Percentiles rank a stretch among this genome's conserved stretches.
Conservation (phyloP, 2,329 filamentous ascomycete species). For the Neonectria punicea region DNA sequence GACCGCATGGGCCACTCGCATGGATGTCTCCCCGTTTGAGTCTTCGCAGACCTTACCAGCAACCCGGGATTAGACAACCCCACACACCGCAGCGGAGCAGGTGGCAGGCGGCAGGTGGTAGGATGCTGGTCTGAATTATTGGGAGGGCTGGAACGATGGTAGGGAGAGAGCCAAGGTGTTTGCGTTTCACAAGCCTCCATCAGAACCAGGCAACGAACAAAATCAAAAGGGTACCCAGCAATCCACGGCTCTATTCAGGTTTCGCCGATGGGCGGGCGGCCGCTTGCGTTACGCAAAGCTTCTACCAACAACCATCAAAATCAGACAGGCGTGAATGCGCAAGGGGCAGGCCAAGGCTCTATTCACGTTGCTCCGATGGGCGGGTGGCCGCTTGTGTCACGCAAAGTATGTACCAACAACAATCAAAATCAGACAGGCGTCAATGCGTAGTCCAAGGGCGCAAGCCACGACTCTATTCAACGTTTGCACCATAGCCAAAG, state of each 20-base stretch:
- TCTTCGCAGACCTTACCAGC: too few species aligned
- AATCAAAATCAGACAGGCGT: not conserved
- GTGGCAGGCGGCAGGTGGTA: too few species aligned
- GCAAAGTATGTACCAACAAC: not conserved
- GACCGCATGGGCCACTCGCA: not conserved
- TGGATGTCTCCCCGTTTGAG: too few species aligned
- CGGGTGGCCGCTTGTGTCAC: not conserved
- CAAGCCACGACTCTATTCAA: not conserved
- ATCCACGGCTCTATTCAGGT: not conserved
- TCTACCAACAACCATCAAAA: not conserved
- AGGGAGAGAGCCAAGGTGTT: not conserved
- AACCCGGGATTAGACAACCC: too few species aligned
- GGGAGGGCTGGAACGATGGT: not conserved
- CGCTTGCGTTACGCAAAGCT: not conserved
- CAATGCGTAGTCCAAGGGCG: not conserved
- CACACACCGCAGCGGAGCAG: not conserved
- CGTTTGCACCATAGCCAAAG: too few species aligned
- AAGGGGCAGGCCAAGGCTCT: not conserved
- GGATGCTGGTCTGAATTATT: not conserved
- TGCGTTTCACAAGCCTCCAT: not conserved
- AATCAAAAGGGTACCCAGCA: not conserved
- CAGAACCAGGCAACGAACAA: not conserved
- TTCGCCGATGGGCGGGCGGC: too few species aligned
- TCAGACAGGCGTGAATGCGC: not conserved
- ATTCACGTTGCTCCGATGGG: too few species aligned